A percentile compares a stretch with the other conserved stretches of the same genome.
These are phyloP conservation scores for Paspalum vaginatum DNA, from an alignment of 176 grass and related monocot species.

Conservation along the genomic window DNA sequence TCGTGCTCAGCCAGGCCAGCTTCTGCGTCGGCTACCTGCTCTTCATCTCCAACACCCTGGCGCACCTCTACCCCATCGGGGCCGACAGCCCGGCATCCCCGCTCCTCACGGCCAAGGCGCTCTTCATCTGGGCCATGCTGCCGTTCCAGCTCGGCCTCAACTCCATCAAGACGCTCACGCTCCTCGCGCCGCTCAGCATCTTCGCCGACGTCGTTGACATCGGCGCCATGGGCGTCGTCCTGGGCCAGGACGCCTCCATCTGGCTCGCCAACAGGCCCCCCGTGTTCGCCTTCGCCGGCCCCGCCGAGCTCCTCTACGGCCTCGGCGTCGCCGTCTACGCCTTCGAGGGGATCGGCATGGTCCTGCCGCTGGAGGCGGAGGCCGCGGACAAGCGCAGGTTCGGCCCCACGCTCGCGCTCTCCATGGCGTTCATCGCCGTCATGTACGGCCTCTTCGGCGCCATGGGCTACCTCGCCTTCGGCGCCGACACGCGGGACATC, in stretches of 20 bases:
- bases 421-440: constrained; percentile 81
- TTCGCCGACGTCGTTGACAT: constrained; percentile 92
- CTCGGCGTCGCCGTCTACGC: constrained; percentile 93
- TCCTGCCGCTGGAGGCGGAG: constrained; percentile 83
- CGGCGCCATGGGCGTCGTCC: constrained; percentile 93
- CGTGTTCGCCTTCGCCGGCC: constrained; percentile 59
- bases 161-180: constrained; percentile 92
- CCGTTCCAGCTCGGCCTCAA: constrained; percentile 96
- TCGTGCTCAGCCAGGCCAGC: constrained; percentile 92
- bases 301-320: constrained; percentile 77
- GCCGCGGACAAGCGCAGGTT: constrained; percentile 82
- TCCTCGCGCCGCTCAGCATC: constrained; percentile 90
- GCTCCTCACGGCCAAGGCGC: constrained; percentile 64
- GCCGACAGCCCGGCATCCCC: constrained; percentile 5
- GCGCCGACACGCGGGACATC: constrained; percentile 84
- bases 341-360: constrained; percentile 95
- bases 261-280: constrained; percentile 51
- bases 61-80: constrained; percentile 63
- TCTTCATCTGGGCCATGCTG: constrained; percentile 80
- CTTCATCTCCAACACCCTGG: constrained; percentile 86
- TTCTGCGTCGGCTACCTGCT: constrained; percentile 96
- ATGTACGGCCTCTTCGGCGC: constrained; percentile 92
- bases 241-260: constrained; percentile 69
- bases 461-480: constrained; percentile 90
- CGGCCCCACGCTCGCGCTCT: constrained; percentile 64